Evolutionary conservation across 371 early-diverging fungal genomes (phyloP).

Genomic region (Dichotomocladium elegans): DNA sequence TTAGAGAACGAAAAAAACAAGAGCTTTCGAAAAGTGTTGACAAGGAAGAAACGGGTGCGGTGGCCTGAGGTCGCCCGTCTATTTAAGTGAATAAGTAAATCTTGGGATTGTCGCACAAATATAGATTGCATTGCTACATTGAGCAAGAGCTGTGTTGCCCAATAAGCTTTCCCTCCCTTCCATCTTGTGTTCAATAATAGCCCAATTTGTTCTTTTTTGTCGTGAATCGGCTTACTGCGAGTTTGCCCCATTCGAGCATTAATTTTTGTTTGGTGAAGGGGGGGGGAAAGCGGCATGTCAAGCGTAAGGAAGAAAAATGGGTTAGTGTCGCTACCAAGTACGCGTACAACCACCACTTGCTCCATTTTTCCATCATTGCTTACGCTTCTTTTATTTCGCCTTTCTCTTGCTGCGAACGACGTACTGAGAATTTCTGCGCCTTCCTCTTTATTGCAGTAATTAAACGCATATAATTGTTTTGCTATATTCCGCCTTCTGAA

Average conservation of each 20-base stretch:
- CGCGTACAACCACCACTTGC: too few relatives aligned
- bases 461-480: too few relatives aligned
- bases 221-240: too few relatives aligned
- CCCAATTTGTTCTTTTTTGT: slow-evolving; percentile 13
- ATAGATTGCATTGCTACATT: slow-evolving; percentile 27
- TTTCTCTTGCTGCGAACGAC: not conserved
- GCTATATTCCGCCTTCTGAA: not conserved
- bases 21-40: slow-evolving; percentile 4
- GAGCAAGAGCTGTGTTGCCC: slow-evolving; percentile 15
- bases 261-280: too few relatives aligned
- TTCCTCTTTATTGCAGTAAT: too few relatives aligned
- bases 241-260: too few relatives aligned
- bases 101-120: slow-evolving; percentile 17
- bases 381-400: too few relatives aligned
- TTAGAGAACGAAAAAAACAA: slow-evolving; percentile 5
- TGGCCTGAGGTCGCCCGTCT: not conserved
- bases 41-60: slow-evolving; percentile 8
- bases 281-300: too few relatives aligned
- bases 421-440: not conserved
- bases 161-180: slow-evolving; percentile 18
- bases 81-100: slow-evolving; percentile 1
- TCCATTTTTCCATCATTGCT: too few relatives aligned
- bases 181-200: slow-evolving; percentile 9
- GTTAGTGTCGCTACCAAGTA: too few relatives aligned
- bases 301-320: too few relatives aligned